Base-by-base conservation (phyloP, 768 basidiomycete genomes). In the Russula griseocarnosa region DNA sequence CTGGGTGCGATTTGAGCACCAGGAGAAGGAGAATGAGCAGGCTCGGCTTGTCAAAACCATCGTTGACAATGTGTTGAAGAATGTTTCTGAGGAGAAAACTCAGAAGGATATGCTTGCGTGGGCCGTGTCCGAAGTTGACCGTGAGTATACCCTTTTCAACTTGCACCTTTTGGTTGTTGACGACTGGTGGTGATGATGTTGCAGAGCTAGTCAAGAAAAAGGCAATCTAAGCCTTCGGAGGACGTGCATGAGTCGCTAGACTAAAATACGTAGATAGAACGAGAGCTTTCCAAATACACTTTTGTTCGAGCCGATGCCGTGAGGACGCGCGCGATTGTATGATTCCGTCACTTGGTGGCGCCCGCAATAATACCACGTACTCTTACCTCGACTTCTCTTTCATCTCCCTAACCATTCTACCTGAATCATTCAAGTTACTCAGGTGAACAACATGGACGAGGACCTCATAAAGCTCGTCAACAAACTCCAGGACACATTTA, bases 1-100 rank as follows among this genome's bases (percentile, higher is more conserved):
- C 75, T 97, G 95, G 95, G 96, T 94, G 62, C 90, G 97, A 74
- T 94, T 87, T 77, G 96, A 98, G 81, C 95, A 97, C 74, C 92
- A 95, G 74, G 82, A 86, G 73, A 94, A 97, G 82, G 95, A 99
- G 81, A 89, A 84, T 72, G 94, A 99, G 79, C 97, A 99, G 83
- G 82, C 86, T 36, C 90, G 92, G 56, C 86, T 99, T 62, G 88
- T 94, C 67, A 86, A 88, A 82, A 78, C 81, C 57, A 89, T 99
- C 74, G 90, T 97, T 70, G 84, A 86, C 63, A 93, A 91, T 75
- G 96, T 98, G 67, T 81, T 92, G 73, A 85, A 86, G 73, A 81
- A 80, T 70, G 76, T 98, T 68, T 79, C 83, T 74, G 94, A 98
- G 70, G 90, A 94, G 78, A 94, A 89, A 83, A 83, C 85, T 30